Evolutionary conservation across 345 rosid species (phyloP).

Genomic region (Lenwebbia sp.): DNA sequence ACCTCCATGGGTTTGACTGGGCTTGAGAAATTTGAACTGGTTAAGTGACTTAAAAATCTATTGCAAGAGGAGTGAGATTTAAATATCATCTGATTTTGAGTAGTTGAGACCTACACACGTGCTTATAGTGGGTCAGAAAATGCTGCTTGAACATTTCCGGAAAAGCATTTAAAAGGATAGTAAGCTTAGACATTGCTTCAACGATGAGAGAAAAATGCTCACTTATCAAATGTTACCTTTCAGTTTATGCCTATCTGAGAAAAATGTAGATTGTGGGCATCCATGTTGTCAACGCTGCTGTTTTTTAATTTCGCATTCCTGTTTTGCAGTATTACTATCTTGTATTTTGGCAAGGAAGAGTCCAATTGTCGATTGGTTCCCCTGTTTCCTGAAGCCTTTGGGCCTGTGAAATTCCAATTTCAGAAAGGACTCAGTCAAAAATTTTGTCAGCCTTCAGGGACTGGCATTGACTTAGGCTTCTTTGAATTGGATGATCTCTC

Average conservation of each 20-base stretch:
- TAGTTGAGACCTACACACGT: background rate
- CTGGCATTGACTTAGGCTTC: slow-evolving; percentile 32
- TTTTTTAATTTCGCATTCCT: background rate
- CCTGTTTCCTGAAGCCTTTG: slow-evolving; percentile 8
- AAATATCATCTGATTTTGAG: background rate
- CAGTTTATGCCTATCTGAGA: too few species aligned
- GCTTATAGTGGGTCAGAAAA: background rate
- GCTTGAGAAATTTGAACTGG: background rate
- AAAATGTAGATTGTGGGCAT: background rate
- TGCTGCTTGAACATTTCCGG: background rate
- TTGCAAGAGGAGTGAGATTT: background rate
- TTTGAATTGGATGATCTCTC: slow-evolving; percentile 20
- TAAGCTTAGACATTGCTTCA: too few species aligned
- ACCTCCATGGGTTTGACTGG: background rate
- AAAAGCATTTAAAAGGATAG: background rate
- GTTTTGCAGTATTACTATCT: slow-evolving; percentile 22
- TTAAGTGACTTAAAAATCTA: background rate
- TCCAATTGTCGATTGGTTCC: slow-evolving; percentile 22
- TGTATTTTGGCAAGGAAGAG: slow-evolving; percentile 40
- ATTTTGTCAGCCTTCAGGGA: slow-evolving; percentile 31
- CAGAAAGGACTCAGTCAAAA: slow-evolving; percentile 27
- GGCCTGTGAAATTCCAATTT: slow-evolving; percentile 18
- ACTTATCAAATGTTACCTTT: too few species aligned
- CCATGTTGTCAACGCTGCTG: background rate
- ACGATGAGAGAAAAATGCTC: too few species aligned